These are phyloP conservation scores for Tephrocybe rancida DNA, from an alignment of 768 basidiomycete genomes.

Conservation along the genomic window DNA sequence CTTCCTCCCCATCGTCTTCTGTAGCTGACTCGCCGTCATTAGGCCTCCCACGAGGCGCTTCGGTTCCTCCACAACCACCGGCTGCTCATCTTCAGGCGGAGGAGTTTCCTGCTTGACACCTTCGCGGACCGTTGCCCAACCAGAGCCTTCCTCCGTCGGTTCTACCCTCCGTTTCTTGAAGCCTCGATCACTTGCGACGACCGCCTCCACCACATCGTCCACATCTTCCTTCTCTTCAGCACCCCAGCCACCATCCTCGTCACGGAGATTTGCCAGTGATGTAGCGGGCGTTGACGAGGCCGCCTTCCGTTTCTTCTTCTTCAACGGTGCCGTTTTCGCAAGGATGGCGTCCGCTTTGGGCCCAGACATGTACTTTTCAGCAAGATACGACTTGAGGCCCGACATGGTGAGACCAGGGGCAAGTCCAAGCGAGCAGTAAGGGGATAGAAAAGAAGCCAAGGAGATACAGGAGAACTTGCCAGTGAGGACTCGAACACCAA, in stretches of 20 bases:
- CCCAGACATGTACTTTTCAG: conserved; percentile 94
- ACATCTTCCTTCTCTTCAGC: conserved; percentile 48
- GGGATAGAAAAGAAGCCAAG: no score
- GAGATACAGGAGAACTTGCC: no score
- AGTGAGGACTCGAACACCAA: no score
- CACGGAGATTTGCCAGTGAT: conserved; percentile 44
- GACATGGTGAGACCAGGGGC: conserved; percentile 33
- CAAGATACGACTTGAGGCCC: conserved; percentile 80
- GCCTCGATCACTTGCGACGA: conserved; percentile 72
- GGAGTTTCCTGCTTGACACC: conserved; percentile 53
- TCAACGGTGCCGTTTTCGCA: conserved; percentile 57
- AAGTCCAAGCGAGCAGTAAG: not conserved
- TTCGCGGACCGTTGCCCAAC: conserved; percentile 71
- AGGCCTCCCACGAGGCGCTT: conserved; percentile 72
- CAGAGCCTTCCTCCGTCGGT: conserved; percentile 45
- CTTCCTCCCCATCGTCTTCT: conserved; percentile 55
- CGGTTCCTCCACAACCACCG: conserved; percentile 54
- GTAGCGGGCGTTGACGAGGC: conserved; percentile 23
- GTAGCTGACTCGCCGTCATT: conserved; percentile 74
- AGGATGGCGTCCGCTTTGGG: conserved; percentile 96
- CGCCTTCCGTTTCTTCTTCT: conserved; percentile 80
- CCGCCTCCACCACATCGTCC: conserved; percentile 64
- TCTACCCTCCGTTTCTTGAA: conserved; percentile 74
- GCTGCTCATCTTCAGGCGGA: conserved; percentile 69
- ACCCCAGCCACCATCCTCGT: conserved; percentile 78